A percentile compares a stretch with the other conserved stretches of the same genome.
Evolutionary conservation across 441 rosid genomes (phyloP).

Genomic region (Metrosideros polymorpha): DNA sequence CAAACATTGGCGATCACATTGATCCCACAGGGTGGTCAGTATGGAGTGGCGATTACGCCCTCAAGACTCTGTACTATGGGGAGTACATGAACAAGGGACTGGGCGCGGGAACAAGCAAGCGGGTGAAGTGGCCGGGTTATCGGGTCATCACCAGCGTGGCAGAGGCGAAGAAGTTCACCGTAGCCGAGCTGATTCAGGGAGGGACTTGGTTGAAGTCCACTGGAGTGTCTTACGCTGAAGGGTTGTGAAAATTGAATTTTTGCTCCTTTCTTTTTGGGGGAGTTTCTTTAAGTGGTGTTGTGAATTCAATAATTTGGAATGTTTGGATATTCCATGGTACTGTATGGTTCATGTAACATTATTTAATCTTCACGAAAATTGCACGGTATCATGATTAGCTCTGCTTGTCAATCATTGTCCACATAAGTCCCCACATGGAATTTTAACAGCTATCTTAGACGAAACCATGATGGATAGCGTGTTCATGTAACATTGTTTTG

Average conservation of each 20-base stretch:
- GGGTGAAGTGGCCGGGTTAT: slow-evolving; percentile 60
- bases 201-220: slow-evolving; percentile 50
- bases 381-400: not conserved
- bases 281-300: not conserved
- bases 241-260: slow-evolving; percentile 20
- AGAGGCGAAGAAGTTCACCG: slow-evolving; percentile 59
- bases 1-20: slow-evolving; percentile 37
- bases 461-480: not conserved
- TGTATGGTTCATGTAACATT: not conserved
- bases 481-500: no score
- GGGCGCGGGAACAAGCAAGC: slow-evolving; percentile 47
- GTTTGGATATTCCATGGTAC: not conserved
- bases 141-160: slow-evolving; percentile 28
- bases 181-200: slow-evolving; percentile 54
- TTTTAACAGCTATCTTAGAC: not conserved
- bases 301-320: not conserved
- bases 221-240: slow-evolving; percentile 50
- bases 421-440: not conserved
- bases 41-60: slow-evolving; percentile 46
- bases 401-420: not conserved
- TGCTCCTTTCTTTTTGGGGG: not conserved
- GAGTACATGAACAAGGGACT: slow-evolving; percentile 55
- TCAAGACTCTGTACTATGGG: slow-evolving; percentile 55
- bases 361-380: not conserved
- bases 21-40: slow-evolving; percentile 59